These are phyloP conservation scores for Leccinum sublutescens DNA, from an alignment of 768 basidiomycete genomes.

Conservation along the genomic window DNA sequence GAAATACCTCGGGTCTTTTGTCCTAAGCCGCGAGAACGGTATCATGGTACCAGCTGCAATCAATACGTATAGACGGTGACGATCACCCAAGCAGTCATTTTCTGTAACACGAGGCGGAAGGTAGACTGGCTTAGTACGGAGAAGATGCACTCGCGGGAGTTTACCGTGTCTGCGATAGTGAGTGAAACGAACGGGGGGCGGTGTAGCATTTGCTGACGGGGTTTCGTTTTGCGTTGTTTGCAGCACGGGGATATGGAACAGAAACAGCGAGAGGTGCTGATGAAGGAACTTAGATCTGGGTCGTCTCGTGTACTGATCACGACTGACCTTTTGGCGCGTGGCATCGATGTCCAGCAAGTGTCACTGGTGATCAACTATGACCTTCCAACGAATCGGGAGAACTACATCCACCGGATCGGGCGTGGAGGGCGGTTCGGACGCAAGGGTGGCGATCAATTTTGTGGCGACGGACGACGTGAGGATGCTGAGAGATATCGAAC, in stretches of 20 bases:
- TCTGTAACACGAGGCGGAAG: conserved; percentile 99
- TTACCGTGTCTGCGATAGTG: conserved; percentile 97
- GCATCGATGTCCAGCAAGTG: conserved; percentile 98
- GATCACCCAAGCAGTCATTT: conserved; percentile 99
- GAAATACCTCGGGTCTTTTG: conserved; percentile 41
- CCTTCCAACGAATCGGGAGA: conserved; percentile 90
- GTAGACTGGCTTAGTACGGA: conserved; percentile 98
- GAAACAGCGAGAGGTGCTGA: conserved; percentile 93
- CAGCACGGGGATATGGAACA: conserved; percentile 99
- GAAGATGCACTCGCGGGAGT: conserved; percentile 95
- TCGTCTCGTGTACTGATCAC: conserved; percentile 98
- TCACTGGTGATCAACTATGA: conserved; percentile 96
- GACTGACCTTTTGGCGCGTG: conserved; percentile 95
- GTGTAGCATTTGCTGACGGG: conserved; percentile 19
- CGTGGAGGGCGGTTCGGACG: conserved; percentile 96
- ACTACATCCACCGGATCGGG: conserved; percentile 98
- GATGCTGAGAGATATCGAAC: conserved; percentile 93
- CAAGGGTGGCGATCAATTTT: conserved; percentile 95
- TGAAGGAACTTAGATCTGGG: conserved; percentile 99
- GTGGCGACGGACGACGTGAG: conserved; percentile 92
- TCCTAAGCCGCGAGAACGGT: conserved; percentile 46
- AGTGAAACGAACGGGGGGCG: conserved; percentile 25
- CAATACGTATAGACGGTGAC: conserved; percentile 92
- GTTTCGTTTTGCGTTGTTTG: conserved; percentile 5
- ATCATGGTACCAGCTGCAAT: conserved; percentile 65